Evolutionary conservation across 176 grass and related monocot genomes (phyloP).

Genomic region (Carex myosuroides): DNA sequence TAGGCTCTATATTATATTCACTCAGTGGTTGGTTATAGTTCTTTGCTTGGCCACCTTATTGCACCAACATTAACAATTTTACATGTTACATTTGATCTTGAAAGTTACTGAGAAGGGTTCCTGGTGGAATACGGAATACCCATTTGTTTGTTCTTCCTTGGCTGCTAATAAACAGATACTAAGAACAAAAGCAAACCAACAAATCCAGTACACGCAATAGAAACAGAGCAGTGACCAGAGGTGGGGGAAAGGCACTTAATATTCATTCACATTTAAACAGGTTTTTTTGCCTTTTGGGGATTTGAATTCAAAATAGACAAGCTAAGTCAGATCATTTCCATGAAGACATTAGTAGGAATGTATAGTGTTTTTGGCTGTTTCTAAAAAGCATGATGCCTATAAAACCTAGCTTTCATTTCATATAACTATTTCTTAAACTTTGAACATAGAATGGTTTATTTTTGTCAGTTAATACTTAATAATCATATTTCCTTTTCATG

Average conservation of each 20-base stretch:
- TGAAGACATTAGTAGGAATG: background rate
- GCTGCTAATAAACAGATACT: slow-evolving; percentile 21
- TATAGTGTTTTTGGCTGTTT: background rate
- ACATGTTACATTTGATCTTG: background rate
- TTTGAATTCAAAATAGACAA: slow-evolving; percentile 11
- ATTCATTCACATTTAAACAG: background rate
- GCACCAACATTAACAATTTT: background rate
- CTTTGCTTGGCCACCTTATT: background rate
- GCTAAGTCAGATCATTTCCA: background rate
- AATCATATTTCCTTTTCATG: background rate
- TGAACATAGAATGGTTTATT: background rate
- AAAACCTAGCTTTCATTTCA: background rate
- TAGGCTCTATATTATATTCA: too few relatives aligned
- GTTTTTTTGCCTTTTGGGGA: background rate
- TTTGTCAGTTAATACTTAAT: background rate
- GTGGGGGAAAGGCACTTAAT: background rate
- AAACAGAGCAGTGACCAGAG: slow-evolving; percentile 11
- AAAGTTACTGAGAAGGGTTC: background rate
- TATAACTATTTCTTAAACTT: background rate
- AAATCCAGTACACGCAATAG: slow-evolving; percentile 22
- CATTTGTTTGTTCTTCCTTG: slow-evolving; percentile 11
- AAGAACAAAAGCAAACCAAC: slow-evolving; percentile 24
- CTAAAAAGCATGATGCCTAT: background rate
- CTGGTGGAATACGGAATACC: background rate
- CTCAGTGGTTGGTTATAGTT: too few relatives aligned